A percentile compares a stretch with the other conserved stretches of the same genome.
Conservation (phyloP, 192 early-diverging fungal genomes). For the Entrophospora sp. region DNA sequence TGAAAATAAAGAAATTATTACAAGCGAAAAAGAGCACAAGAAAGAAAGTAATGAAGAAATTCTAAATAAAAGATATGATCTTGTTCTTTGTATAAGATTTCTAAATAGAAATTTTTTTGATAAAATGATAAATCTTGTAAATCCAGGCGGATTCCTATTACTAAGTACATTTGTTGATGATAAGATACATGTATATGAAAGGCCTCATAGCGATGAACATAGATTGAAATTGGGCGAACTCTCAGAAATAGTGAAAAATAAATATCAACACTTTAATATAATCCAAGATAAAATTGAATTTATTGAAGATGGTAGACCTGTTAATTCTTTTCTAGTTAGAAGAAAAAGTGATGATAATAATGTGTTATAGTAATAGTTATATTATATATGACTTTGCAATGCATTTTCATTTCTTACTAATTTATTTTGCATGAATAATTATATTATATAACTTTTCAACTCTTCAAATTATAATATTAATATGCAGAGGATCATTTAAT, state of each 20-base stretch:
- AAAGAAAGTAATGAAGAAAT: background rate
- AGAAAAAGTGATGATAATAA: background rate
- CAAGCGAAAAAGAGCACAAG: background rate
- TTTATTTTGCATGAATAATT: too few relatives aligned
- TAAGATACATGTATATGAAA: constrained; percentile 15
- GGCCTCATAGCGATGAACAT: constrained; percentile 20
- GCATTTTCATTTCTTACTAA: too few relatives aligned
- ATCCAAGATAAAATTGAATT: constrained; percentile 24
- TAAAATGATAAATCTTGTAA: constrained; percentile 20
- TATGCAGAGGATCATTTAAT: too few relatives aligned
- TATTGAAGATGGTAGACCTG: constrained; percentile 32
- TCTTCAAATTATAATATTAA: too few relatives aligned
- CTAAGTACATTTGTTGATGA: constrained; percentile 34
- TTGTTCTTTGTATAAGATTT: constrained; percentile 32
- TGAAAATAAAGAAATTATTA: background rate
- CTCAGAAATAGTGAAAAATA: background rate
- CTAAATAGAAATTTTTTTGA: constrained; percentile 23
- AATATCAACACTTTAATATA: constrained; percentile 27
- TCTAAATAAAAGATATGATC: constrained; percentile 10
- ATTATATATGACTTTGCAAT: too few relatives aligned
- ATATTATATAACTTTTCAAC: too few relatives aligned
- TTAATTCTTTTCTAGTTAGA: constrained; percentile 27
- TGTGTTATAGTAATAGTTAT: background rate
- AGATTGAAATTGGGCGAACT: constrained; percentile 27
- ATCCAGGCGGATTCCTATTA: constrained; percentile 29